phyloP scores from a whole-genome alignment of 2,329 filamentous ascomycete species.

The Xylariaceae sp. region DNA sequence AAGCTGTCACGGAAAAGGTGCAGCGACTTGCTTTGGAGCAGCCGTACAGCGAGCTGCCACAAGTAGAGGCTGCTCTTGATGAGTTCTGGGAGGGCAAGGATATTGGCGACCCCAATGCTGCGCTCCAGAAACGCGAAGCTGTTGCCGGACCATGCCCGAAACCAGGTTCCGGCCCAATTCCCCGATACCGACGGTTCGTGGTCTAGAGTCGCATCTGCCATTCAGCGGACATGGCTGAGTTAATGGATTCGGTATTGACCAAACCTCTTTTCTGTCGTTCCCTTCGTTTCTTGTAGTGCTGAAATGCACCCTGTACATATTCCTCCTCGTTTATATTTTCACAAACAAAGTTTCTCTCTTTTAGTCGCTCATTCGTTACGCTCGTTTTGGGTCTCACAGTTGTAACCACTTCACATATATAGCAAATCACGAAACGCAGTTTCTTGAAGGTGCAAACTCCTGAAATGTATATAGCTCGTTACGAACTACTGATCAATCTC shows the following conservation, averaged over 20 bases:
- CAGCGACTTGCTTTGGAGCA: slow-evolving; percentile 30
- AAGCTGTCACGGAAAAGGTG: slow-evolving; percentile 28
- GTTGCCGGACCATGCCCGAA: slow-evolving; percentile 8
- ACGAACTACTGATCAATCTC: background rate
- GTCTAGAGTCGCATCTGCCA: background rate
- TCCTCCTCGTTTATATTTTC: slow-evolving; percentile 1
- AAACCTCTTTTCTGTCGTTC: background rate
- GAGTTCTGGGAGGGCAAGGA: slow-evolving; percentile 28
- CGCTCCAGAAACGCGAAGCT: slow-evolving; percentile 10
- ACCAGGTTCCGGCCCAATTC: slow-evolving; percentile 5
- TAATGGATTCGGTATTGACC: background rate
- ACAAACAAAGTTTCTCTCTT: background rate
- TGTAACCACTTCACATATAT: background rate
- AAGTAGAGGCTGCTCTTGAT: slow-evolving; percentile 28
- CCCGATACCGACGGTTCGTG: slow-evolving; percentile 13
- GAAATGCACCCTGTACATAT: slow-evolving; percentile 9
- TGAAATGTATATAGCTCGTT: slow-evolving; percentile 9
- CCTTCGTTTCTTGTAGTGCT: background rate
- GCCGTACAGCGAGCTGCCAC: slow-evolving; percentile 33
- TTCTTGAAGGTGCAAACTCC: background rate
- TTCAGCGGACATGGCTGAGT: background rate
- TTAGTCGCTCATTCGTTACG: background rate
- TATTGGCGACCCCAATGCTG: slow-evolving; percentile 17
- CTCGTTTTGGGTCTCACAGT: background rate
- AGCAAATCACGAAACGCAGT: background rate